Evolutionary conservation across 1,284 basidiomycete genomes (phyloP), one percentile per base, ranked within the genome.

Genomic region (Microbotryomycetes sp.): DNA sequence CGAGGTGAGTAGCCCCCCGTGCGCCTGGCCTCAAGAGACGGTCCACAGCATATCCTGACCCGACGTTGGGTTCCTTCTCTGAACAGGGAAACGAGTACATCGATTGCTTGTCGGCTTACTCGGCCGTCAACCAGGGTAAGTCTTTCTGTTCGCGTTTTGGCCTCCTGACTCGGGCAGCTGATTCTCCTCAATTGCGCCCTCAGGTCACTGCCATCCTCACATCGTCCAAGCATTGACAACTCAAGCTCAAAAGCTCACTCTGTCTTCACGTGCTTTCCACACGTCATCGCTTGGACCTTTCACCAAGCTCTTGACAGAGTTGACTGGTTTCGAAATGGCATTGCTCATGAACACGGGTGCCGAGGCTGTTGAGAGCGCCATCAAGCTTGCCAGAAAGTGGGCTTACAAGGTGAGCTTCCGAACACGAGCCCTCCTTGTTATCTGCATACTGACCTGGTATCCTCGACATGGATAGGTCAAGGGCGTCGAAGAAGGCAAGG

Each of bases 301-400:
- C 76, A 91, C 92, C 2, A 82, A 91, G 78, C 84, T 86, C 76
- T 80, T 97, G 60, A 93, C 89, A 15, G 78, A 84, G 70, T 46
- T 63, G 25, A 73, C 76, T 45, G 74, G 76, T 4, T 77, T 77
- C 66, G 76, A 77, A 52, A 93, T 93, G 86, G 91, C 97, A 12
- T 81, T 98, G n/a, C 94, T 94, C 25, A 97, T 98, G 92, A 98
- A 98, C 81, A 98, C 94, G 0, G 94, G 94, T 49, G 93, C 92
- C 2, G 94, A 98, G 75, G 94, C 94, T 7, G 94, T 98, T 64
- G 93, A 98, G 79, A 96, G 92, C 0, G 81, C 81, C 16, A 77
- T 83, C 74, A 90, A 92, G 81, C 81, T 96, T 25, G 85, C 92
- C 0, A 80, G 92, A 70, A 93, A 93, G 79, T 96, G 92, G 92